Evolutionary conservation across 257 asterid species (phyloP).

Genomic region (Echium plantagineum): DNA sequence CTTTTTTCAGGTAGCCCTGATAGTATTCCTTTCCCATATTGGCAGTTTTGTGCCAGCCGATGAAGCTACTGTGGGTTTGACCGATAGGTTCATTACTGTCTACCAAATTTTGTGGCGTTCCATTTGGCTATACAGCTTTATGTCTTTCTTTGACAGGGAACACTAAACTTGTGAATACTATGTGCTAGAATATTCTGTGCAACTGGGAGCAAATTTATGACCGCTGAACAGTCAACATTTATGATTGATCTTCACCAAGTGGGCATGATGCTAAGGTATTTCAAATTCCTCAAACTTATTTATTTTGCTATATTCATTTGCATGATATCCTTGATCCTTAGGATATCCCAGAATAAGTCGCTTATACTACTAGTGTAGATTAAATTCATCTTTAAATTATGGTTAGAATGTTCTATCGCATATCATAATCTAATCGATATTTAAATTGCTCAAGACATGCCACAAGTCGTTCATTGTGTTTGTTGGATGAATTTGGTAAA

Average conservation of each 20-base stretch:
- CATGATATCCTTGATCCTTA: neutral
- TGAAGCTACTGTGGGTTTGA: slow-evolving; percentile 89
- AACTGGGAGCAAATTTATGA: slow-evolving; percentile 87
- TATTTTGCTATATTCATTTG: neutral
- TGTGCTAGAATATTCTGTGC: slow-evolving; percentile 83
- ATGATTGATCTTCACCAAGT: slow-evolving; percentile 99
- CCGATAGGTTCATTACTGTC: slow-evolving; percentile 57
- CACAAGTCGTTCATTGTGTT: slow-evolving; percentile 66
- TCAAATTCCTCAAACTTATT: neutral
- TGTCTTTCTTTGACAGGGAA: slow-evolving; percentile 1
- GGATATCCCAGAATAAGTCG: neutral
- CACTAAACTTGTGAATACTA: neutral
- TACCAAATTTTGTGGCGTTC: slow-evolving; percentile 10
- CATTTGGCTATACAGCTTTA: slow-evolving; percentile 3
- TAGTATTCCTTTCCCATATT: slow-evolving; percentile 89
- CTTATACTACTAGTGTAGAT: neutral
- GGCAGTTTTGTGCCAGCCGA: slow-evolving; percentile 99
- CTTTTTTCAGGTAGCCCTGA: slow-evolving; percentile 74
- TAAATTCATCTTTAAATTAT: neutral
- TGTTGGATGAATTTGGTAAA: slow-evolving; percentile 94
- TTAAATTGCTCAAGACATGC: slow-evolving; percentile 61
- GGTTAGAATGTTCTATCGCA: neutral
- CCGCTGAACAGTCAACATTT: slow-evolving; percentile 93
- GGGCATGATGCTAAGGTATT: slow-evolving; percentile 86
- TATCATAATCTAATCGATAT: slow-evolving; percentile 2